Evolutionary conservation across 2,329 filamentous ascomycete species (phyloP).

Genomic region (Aspergillus sclerotialis): DNA sequence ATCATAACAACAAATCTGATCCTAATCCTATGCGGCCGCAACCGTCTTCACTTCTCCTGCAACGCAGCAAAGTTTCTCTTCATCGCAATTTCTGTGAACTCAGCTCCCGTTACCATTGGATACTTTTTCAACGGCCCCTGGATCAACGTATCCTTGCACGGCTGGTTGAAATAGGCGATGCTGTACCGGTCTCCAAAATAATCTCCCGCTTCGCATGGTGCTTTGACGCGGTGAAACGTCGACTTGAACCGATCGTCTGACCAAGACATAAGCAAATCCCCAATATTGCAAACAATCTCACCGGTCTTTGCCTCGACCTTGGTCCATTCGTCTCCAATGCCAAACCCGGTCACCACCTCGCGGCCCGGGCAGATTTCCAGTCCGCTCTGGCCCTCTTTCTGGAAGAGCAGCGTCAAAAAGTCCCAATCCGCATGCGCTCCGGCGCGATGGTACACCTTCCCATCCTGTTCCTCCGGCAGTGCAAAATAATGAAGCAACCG

Average conservation of each 20-base stretch:
- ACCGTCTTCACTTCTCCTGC: slow-evolving; percentile 46
- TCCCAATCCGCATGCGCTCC: slow-evolving; percentile 61
- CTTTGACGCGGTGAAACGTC: slow-evolving; percentile 59
- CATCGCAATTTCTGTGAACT: slow-evolving; percentile 55
- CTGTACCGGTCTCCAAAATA: slow-evolving; percentile 57
- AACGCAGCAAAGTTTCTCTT: slow-evolving; percentile 49
- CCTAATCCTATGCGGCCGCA: too few relatives aligned
- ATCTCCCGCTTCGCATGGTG: slow-evolving; percentile 47
- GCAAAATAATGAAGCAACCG: slow-evolving; percentile 53
- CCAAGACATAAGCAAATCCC: slow-evolving; percentile 61
- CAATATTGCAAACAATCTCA: slow-evolving; percentile 59
- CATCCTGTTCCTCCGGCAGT: slow-evolving; percentile 29
- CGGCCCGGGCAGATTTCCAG: slow-evolving; percentile 60
- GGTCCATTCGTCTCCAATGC: slow-evolving; percentile 55
- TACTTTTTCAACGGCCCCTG: slow-evolving; percentile 59
- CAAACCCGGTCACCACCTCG: slow-evolving; percentile 54
- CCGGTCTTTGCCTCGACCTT: slow-evolving; percentile 50
- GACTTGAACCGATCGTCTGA: slow-evolving; percentile 62
- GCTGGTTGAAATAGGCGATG: slow-evolving; percentile 62
- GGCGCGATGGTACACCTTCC: slow-evolving; percentile 48
- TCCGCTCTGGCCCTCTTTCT: slow-evolving; percentile 53
- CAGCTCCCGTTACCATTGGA: slow-evolving; percentile 51
- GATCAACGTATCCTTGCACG: slow-evolving; percentile 50
- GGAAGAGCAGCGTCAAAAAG: slow-evolving; percentile 57
- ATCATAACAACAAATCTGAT: too few relatives aligned